A percentile compares a stretch with the other conserved stretches of the same genome.
Conservation (phyloP, 352 stramenopile species). For the Pythium sukuiense region DNA sequence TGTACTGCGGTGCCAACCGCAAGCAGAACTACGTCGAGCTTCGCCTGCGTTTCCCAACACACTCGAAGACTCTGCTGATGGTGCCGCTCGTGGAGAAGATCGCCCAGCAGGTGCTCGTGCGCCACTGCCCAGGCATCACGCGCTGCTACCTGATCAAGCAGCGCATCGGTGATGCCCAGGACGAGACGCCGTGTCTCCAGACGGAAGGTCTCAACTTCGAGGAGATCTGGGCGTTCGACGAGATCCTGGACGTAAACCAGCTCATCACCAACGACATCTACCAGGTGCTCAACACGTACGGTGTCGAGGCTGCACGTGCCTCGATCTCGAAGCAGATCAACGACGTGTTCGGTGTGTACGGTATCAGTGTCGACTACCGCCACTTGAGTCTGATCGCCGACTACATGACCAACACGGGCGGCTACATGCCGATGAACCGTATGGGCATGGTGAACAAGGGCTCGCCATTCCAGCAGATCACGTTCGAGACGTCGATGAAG, state of each 20-base stretch:
- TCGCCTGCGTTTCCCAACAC: conserved; percentile 84
- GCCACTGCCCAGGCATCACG: conserved; percentile 85
- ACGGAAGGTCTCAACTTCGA: conserved; percentile 98
- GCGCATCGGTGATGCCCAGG: conserved; percentile 67
- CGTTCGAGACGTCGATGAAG: conserved; percentile 99
- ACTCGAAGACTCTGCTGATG: conserved; percentile 89
- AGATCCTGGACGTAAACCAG: conserved; percentile 93
- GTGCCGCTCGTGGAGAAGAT: conserved; percentile 89
- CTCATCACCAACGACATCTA: conserved; percentile 99
- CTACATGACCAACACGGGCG: conserved; percentile 99
- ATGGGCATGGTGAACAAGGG: conserved; percentile 96
- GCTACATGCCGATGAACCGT: conserved; percentile 97
- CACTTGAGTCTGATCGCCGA: conserved; percentile 99
- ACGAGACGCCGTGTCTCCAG: conserved; percentile 89
- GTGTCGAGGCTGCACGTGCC: conserved; percentile 96
- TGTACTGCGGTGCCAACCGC: conserved; percentile 74
- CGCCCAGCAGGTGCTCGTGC: conserved; percentile 83
- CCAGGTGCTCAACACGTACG: conserved; percentile 95
- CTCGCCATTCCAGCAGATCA: conserved; percentile 99
- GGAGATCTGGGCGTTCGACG: conserved; percentile 94
- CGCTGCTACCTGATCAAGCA: conserved; percentile 91
- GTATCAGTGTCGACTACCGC: conserved; percentile 97
- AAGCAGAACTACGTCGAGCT: conserved; percentile 86
- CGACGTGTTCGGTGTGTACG: conserved; percentile 99
- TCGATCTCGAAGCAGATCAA: conserved; percentile 99